These are phyloP conservation scores for Schrenkiella parvula DNA, from an alignment of 345 rosid genomes.

Conservation along the genomic window DNA sequence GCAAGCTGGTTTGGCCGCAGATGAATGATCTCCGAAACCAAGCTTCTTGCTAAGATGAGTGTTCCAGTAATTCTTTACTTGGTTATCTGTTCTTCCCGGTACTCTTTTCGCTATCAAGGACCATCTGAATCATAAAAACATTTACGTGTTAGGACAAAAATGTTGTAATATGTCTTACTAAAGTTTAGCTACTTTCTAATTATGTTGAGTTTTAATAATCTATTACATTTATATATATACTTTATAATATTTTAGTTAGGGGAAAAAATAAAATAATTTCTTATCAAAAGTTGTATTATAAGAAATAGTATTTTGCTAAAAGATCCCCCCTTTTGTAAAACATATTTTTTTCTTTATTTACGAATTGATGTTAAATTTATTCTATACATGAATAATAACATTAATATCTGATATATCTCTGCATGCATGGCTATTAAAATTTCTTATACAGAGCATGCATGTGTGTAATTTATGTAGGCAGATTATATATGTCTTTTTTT, in stretches of 20 bases:
- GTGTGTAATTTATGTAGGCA: not conserved
- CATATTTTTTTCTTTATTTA: not conserved
- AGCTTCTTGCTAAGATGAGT: slow-evolving; percentile 38
- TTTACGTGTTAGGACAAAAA: not conserved
- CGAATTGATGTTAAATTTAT: not conserved
- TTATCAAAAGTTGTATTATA: not conserved
- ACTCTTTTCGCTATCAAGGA: slow-evolving; percentile 42
- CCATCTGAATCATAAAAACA: slow-evolving; percentile 30
- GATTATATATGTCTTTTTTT: not conserved
- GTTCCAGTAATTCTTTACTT: slow-evolving; percentile 50
- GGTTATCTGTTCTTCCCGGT: slow-evolving; percentile 50
- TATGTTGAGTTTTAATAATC: not conserved
- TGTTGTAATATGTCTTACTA: not conserved
- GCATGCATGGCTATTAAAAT: not conserved
- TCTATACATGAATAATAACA: not conserved
- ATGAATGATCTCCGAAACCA: slow-evolving; percentile 29
- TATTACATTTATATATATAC: not conserved
- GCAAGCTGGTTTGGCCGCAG: slow-evolving; percentile 1
- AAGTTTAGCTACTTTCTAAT: not conserved
- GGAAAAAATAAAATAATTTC: not conserved
- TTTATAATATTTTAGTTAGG: not conserved
- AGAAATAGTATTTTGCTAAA: no score
- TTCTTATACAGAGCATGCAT: not conserved
- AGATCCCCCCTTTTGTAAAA: not conserved
- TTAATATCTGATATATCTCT: not conserved